Base-by-base conservation (phyloP, 805 yeast genomes). In the Ogataea wickerhamii region DNA sequence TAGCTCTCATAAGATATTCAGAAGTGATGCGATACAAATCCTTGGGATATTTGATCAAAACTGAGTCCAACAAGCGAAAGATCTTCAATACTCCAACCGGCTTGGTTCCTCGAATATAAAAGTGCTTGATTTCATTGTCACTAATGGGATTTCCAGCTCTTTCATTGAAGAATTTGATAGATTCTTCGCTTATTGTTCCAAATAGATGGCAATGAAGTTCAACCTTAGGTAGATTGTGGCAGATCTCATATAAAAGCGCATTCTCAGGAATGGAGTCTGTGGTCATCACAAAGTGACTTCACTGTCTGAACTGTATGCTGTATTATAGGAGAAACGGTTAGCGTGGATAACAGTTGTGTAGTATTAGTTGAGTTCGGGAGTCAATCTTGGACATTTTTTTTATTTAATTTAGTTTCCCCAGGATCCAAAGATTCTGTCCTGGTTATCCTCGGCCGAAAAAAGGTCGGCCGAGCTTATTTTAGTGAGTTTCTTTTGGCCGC, bases 121-220 rank as follows among this genome's bases (percentile, higher is more conserved):
- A 58, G 13, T 44, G 49, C 10, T 51, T 47, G 6, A 58, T 51
- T 29, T 57, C 57, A 23, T 47, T 43, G 13, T 54, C 49, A 2
- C 53, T 45, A 32, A 54, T 52, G 5, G 48, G 47, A 19, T 44
- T 40, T 24, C 48, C 55, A 28, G 45, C 53, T 18, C 58, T 48
- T 22, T 40, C 37, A 31, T 54, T 54, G 28, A 58, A 44, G 22
- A 41, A 50, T 2, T 39, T 42, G 28, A 58, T 44, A 5, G 62
- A 55, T 4, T 40, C 40, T 34, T 54, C 53, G 18, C 56, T 35
- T 18, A 58, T 48, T 4, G 62, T 58, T 3, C 63, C 63, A 32
- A 46, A 57, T 22, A 58, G 49, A 37, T 57, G 63, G 38, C 63
- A 58, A 28, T 58, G 63, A 12, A 57, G 48, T 43, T 58, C 63